Evolutionary conservation across 2,329 filamentous ascomycete genomes (phyloP), one percentile per base, ranked within the genome.

Genomic region (Fusarium sp.): DNA sequence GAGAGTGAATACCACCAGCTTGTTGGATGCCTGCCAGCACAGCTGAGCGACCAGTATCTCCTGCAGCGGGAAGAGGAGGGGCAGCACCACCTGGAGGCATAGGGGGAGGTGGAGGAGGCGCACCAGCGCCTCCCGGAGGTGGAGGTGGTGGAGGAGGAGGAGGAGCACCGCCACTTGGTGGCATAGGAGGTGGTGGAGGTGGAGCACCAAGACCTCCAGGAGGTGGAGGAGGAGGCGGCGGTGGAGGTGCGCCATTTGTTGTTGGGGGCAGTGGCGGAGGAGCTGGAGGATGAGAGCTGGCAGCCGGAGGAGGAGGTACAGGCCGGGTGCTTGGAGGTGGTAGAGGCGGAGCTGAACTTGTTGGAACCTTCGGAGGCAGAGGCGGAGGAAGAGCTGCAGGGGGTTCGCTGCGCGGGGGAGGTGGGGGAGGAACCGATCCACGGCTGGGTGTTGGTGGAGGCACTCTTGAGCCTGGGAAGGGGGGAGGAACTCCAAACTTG

Each of bases 381-480:
- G 83, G 80, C 16, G 83, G 84, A 69, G 80, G 78, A 34, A 73
- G 65, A 46, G 78, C 78, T 8, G 76, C 76, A 34, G 78, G 79
- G 4, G 77, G 50, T 36, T 72, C 60, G 75, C 78, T 74, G 65
- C 81, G 77, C 34, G 83, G 84, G 16, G 90, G 88, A 4, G 89
- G 91, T 11, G 92, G 91, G 33, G 92, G 92, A 65, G 93, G 92
- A 18, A 90, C 88, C 37, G 89, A 83, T 31, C 88, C 88, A 69
- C 92, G 89, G 76, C 85, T 89, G 37, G 92, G 92, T 26, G 92
- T 90, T 50, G 91, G 89, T n/a, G 92, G 92, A 38, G 92, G 90
- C n/a, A 84, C 83, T 42, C 88, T 87, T 73, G 90, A 88, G 45
- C 91, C 91, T 49, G 86, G 76, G 74, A 97, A 97, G 4, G 92